Conservation (phyloP, 495 filamentous ascomycete species). For the Neurospora sp. region DNA sequence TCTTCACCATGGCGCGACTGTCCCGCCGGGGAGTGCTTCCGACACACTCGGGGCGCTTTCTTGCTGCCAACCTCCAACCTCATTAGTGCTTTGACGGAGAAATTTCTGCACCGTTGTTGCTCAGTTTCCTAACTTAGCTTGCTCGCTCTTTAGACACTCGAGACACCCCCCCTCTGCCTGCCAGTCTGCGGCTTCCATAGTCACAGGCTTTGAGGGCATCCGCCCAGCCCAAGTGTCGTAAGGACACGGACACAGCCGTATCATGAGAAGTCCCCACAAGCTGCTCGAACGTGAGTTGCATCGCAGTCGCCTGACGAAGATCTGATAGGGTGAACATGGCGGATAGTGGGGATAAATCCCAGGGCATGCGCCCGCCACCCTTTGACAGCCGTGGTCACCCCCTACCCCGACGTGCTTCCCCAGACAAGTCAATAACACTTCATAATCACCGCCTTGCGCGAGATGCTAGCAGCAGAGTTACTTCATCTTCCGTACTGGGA, state of each 20-base stretch:
- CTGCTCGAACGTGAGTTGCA: neutral
- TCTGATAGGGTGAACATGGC: conserved; percentile 15
- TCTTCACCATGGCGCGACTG: neutral
- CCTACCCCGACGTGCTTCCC: conserved; percentile 27
- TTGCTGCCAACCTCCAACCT: neutral
- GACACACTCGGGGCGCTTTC: neutral
- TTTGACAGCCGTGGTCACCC: conserved; percentile 19
- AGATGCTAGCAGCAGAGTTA: conserved; percentile 16
- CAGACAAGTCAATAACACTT: conserved; percentile 31
- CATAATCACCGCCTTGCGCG: conserved; percentile 30
- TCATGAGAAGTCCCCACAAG: neutral
- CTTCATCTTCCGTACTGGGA: neutral
- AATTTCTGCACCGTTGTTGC: neutral
- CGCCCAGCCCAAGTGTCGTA: neutral
- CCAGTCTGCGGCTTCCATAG: neutral
- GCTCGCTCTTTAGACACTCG: neutral
- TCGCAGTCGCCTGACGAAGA: neutral
- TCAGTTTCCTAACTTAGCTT: neutral
- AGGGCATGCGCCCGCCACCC: conserved; percentile 19
- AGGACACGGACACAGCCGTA: neutral
- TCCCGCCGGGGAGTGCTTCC: neutral
- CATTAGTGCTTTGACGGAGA: neutral
- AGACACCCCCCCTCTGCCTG: neutral
- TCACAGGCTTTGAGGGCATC: neutral
- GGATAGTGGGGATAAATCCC: neutral